Evolutionary conservation across 2,329 filamentous ascomycete genomes (phyloP), one percentile per base, ranked within the genome.

Genomic region (Tolypocladium pustulatum): DNA sequence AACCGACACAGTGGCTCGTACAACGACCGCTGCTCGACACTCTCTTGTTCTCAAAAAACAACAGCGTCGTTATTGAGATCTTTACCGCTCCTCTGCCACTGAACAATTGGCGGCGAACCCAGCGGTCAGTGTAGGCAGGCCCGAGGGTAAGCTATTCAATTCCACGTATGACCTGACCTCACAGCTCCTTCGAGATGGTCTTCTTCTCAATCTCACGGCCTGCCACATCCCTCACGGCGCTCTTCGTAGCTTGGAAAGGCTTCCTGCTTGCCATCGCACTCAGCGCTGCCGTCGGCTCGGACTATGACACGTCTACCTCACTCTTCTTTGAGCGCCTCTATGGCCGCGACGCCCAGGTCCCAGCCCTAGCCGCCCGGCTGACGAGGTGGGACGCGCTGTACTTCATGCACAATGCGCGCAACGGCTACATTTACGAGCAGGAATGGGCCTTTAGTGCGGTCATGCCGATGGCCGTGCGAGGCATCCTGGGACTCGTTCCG

Each of bases 341-440:
- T 65, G 67, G 66, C 59, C 58, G 66, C 58, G 65, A 69, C 56
- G 59, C 76, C 15, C 67, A 73, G 54, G 72, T 83, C 36, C 65
- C 80, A 36, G 64, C 76, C 13, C 65, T 88, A 2, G 71, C 78
- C 25, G 72, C 79, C 38, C 83, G 83, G 51, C 75, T 94, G 59
- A 85, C 85, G 8, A 81, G 89, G 70, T 95, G 90, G 90, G 90
- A 95, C 70, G 88, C 86, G 37, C 78, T 95, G 64, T 94, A 93
- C 71, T 93, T 87, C 67, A 75, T 86, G 60, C 80, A 84, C 63
- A 71, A 78, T 52, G 82, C 88, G 5, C 78, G 78, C 49, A 77
- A 81, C 13, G 88, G 87, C 38, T 86, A 90, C 65, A 58, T 86
- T 13, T 88, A 84, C 69, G 90, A 95, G 74, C 90, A 94, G 73